phyloP scores from a whole-genome alignment of 2,329 filamentous ascomycete genomes.

The Colletotrichum scovillei region DNA sequence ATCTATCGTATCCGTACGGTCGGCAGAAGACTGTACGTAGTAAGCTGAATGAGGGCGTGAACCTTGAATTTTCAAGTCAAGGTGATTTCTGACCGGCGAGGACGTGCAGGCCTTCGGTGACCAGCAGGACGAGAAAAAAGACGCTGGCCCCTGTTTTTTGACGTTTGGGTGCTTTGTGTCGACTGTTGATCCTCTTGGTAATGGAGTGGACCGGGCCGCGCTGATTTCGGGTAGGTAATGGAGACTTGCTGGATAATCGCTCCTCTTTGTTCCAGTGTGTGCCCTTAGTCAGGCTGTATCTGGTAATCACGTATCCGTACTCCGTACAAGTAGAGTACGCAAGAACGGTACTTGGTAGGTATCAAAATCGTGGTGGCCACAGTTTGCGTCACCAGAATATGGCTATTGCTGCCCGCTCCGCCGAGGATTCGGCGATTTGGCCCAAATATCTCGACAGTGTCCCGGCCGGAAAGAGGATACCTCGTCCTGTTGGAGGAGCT shows the following conservation, averaged over 20 bases:
- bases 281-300: slow-evolving; percentile 5
- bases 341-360: background rate
- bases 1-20: background rate
- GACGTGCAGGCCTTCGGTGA: slow-evolving; percentile 3
- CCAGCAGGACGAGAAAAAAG: background rate
- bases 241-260: slow-evolving; percentile 2
- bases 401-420: background rate
- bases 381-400: background rate
- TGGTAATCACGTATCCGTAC: background rate
- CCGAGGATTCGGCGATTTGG: background rate
- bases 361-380: background rate
- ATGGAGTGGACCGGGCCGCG: slow-evolving; percentile 23
- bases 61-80: background rate
- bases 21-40: background rate
- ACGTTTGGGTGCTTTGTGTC: background rate
- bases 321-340: background rate
- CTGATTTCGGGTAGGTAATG: slow-evolving; percentile 16
- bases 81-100: background rate
- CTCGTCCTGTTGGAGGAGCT: background rate
- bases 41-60: background rate
- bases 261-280: background rate
- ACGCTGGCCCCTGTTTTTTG: background rate
- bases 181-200: slow-evolving; percentile 3
- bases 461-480: slow-evolving; percentile 2
- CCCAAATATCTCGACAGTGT: background rate